Evolutionary conservation across 129 eudicot species (phyloP).

Genomic region (Centella asiatica): DNA sequence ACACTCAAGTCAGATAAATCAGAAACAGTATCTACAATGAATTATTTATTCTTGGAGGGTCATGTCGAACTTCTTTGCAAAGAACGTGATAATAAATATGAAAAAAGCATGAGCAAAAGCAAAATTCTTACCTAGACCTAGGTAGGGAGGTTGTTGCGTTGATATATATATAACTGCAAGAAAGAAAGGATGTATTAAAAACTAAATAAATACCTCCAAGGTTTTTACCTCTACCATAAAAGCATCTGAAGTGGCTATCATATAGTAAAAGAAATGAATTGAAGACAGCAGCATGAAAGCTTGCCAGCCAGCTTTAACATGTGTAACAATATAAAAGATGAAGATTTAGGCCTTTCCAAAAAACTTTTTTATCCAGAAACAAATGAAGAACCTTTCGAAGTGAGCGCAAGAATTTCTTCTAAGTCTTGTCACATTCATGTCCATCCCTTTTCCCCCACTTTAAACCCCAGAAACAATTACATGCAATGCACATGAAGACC

Average conservation of each 20-base stretch:
- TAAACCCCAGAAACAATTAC: not conserved
- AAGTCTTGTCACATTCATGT: too few relatives aligned
- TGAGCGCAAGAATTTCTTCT: too few relatives aligned
- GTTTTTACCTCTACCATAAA: not conserved
- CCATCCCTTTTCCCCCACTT: not conserved
- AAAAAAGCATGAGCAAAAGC: not conserved
- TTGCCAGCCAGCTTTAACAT: not conserved
- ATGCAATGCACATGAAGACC: not conserved
- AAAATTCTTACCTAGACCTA: constrained; percentile 44
- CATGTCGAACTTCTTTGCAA: not conserved
- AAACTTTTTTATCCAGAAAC: not conserved
- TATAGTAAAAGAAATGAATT: constrained; percentile 1
- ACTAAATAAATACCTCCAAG: constrained; percentile 1
- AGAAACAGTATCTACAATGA: not conserved
- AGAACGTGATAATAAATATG: not conserved
- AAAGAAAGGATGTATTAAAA: not conserved
- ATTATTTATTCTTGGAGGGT: not conserved
- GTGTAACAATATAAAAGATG: not conserved
- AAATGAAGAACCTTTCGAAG: too few relatives aligned
- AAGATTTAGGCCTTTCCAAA: not conserved
- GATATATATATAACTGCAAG: constrained; percentile 61
- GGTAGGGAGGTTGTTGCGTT: constrained; percentile 79
- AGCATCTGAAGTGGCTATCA: not conserved
- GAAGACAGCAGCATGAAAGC: not conserved
- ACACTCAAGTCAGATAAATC: not conserved